Base-by-base conservation (phyloP, 1,284 basidiomycete genomes). In the Marasmius sp. region DNA sequence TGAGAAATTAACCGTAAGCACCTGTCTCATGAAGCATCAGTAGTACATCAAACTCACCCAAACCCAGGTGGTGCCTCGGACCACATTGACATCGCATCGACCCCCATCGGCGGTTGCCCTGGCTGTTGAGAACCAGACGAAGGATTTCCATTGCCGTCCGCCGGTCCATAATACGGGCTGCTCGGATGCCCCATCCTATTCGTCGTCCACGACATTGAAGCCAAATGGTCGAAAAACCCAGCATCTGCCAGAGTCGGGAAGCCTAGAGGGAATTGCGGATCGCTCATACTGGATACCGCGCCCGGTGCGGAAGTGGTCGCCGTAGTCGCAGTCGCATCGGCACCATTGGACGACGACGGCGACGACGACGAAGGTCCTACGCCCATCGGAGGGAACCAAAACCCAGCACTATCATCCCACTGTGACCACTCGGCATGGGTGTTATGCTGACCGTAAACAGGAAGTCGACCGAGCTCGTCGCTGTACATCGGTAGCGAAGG, bases 401-500 rank as follows among this genome's bases (percentile, higher is more conserved):
- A 54, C n/a, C 52, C 36, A 54, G 33, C 8, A 6, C 52, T 51
- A 11, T 11, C 11, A 37, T 20, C n/a, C 14, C 5, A 34, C 34
- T 18, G n/a, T 18, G 34, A 1, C 38, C 34, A 18, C 38, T 54
- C 16, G n/a, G n/a, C 12, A 3, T n/a, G 14, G 34, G 37, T n/a
- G 20, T 11, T 36, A 14, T 37, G 34, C 20, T 54, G 52, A 37
- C 52, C 52, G 37, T 54, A 36, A 34, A 54, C 27, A 54, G 52
- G 52, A 18, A 54, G 34, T 10, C 52, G 52, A 6, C 52, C 52
- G 8, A 54, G 52, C 20, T 54, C 52, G 14, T 54, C 34, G 36
- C 52, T 54, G 34, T 54, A 54, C 52, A 38, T 54, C 5, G 52
- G 52, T 14, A 54, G 16, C 0, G 72, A 57, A 54, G 71, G 52